Evolutionary conservation across 2,329 filamentous ascomycete genomes (phyloP).

Genomic region (Penicillium sp.): DNA sequence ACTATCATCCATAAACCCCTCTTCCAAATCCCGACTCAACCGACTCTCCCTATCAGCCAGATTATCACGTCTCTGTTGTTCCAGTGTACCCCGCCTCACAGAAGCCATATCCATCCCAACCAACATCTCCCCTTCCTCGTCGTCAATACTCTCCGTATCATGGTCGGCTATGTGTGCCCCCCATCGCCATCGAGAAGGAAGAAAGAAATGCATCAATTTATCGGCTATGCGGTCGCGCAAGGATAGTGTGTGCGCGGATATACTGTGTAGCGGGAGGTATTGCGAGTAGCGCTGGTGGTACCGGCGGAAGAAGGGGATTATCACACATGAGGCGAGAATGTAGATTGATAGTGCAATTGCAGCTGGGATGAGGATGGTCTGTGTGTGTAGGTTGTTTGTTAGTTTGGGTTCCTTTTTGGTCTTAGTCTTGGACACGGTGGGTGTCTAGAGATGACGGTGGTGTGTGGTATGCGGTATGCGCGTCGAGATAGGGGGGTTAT

Average conservation of each 20-base stretch:
- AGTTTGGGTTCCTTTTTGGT: constrained; percentile 1
- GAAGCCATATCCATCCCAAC: constrained; percentile 56
- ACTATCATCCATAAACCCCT: constrained; percentile 72
- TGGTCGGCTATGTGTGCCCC: constrained; percentile 42
- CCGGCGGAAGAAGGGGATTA: constrained; percentile 67
- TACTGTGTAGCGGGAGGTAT: constrained; percentile 67
- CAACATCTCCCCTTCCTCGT: constrained; percentile 63
- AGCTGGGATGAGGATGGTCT: constrained; percentile 71
- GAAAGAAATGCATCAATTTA: constrained; percentile 44
- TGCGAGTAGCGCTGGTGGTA: constrained; percentile 71
- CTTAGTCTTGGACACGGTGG: not conserved
- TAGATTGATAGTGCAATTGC: constrained; percentile 69
- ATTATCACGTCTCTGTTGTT: constrained; percentile 44
- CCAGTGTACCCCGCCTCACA: constrained; percentile 45
- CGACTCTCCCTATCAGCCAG: constrained; percentile 50
- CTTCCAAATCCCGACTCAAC: constrained; percentile 76
- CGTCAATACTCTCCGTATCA: constrained; percentile 60
- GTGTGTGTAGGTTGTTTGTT: not conserved
- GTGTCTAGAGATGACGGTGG: not conserved
- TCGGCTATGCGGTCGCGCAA: constrained; percentile 50
- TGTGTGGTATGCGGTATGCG: not conserved
- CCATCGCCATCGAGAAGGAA: constrained; percentile 49
- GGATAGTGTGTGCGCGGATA: constrained; percentile 53
- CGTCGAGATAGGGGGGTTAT: not conserved
- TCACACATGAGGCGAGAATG: constrained; percentile 62